Evolutionary conservation across 495 filamentous ascomycete genomes (phyloP).

Genomic region (Rhizodiscina lignyota): DNA sequence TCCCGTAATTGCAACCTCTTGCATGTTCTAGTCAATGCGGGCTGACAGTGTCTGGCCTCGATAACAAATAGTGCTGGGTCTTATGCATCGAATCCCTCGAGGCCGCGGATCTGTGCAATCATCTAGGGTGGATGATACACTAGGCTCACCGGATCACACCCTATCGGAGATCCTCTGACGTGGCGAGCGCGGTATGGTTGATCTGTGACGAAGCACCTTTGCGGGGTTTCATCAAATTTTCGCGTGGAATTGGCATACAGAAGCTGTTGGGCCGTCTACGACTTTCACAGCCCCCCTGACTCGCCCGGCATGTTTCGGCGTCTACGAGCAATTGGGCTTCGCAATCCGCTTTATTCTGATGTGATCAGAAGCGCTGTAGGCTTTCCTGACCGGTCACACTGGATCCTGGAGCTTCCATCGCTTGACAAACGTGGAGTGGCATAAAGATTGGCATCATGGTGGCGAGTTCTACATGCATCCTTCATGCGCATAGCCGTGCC

Average conservation of each 20-base stretch:
- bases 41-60: constrained; percentile 12
- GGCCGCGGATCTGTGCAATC: constrained; percentile 17
- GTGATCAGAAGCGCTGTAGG: background rate
- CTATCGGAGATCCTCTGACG: constrained; percentile 21
- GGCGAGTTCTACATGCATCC: too few relatives aligned
- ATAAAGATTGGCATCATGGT: too few relatives aligned
- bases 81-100: constrained; percentile 14
- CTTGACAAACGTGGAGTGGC: too few relatives aligned
- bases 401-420: too few relatives aligned
- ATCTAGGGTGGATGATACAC: constrained; percentile 12
- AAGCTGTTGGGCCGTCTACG: constrained; percentile 9
- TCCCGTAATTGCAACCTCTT: constrained; percentile 14
- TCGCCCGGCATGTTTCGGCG: background rate
- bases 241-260: constrained; percentile 11
- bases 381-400: too few relatives aligned
- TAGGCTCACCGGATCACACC: constrained; percentile 16
- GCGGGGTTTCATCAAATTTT: constrained; percentile 9
- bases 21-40: constrained; percentile 13
- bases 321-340: background rate
- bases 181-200: constrained; percentile 18
- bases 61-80: constrained; percentile 14
- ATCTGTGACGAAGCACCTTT: constrained; percentile 11
- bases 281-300: constrained; percentile 6
- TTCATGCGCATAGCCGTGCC: too few relatives aligned
- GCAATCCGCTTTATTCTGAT: background rate